A percentile compares a stretch with the other conserved stretches of the same genome.
Evolutionary conservation across 164 flowering plant species (phyloP).

Genomic region (Vitis amurensis): DNA sequence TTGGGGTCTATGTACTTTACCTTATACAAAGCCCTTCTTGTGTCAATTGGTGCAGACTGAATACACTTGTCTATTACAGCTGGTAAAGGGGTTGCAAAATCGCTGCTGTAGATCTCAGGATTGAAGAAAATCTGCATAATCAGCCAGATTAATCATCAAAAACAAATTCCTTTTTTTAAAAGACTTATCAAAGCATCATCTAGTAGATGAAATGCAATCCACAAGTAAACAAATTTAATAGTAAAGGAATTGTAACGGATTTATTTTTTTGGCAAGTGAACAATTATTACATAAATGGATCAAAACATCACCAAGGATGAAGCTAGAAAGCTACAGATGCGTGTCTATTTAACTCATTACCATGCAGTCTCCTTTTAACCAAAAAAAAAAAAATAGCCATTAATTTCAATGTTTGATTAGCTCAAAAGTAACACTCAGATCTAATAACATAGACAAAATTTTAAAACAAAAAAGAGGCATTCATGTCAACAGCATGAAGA

Average conservation of each 20-base stretch:
- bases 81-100: slow-evolving; percentile 78
- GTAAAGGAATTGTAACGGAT: neutral
- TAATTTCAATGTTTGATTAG: too few species aligned
- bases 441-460: too few species aligned
- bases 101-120: slow-evolving; percentile 88
- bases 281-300: too few species aligned
- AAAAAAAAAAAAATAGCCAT: too few species aligned
- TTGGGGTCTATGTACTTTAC: slow-evolving; percentile 28
- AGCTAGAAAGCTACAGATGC: neutral
- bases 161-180: neutral
- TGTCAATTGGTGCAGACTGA: slow-evolving; percentile 98
- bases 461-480: too few species aligned
- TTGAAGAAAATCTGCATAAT: slow-evolving; percentile 77
- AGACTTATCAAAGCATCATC: neutral
- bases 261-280: too few species aligned
- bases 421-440: too few species aligned
- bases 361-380: too few species aligned
- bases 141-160: slow-evolving; percentile 15
- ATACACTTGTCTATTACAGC: slow-evolving; percentile 92
- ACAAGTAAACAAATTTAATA: neutral
- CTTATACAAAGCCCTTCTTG: slow-evolving; percentile 94
- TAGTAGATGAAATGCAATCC: slow-evolving; percentile 1
- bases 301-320: neutral
- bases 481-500: too few species aligned
- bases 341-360: neutral